Percentiles rank a stretch among this genome's conserved stretches.
Evolutionary conservation across 1,139 yeast genomes (phyloP).

Genomic region (Scheffersomyces quercinus): DNA sequence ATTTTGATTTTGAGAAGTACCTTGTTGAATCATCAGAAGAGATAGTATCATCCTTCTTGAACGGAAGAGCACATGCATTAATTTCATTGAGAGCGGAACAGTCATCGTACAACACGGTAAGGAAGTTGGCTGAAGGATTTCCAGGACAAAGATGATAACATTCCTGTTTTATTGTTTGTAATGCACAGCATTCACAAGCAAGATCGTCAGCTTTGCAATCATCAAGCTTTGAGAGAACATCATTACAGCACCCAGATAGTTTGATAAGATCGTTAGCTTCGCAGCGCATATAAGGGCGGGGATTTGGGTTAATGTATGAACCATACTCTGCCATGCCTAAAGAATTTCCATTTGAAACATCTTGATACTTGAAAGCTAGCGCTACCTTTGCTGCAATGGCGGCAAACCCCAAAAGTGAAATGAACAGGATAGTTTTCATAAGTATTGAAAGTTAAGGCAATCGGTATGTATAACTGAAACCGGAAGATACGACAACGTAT

Average conservation of each 20-base stretch:
- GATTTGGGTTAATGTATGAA: constrained; percentile 48
- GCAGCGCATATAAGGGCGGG: constrained; percentile 38
- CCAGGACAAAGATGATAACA: constrained; percentile 53
- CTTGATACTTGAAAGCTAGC: too few relatives aligned
- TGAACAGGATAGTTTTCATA: too few relatives aligned
- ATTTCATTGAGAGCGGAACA: constrained; percentile 48
- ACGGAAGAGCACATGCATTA: constrained; percentile 52
- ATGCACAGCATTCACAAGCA: constrained; percentile 58
- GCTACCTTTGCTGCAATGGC: too few relatives aligned
- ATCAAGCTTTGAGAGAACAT: constrained; percentile 44
- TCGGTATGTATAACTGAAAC: too few relatives aligned
- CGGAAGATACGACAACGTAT: too few relatives aligned
- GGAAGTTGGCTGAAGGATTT: constrained; percentile 47
- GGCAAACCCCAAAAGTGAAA: too few relatives aligned
- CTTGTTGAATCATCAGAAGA: neutral
- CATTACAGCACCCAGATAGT: constrained; percentile 46
- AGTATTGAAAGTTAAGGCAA: too few relatives aligned
- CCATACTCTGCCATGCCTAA: constrained; percentile 33
- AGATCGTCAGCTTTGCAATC: constrained; percentile 53
- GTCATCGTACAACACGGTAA: constrained; percentile 45
- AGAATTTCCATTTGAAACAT: too few relatives aligned
- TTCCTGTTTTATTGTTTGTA: constrained; percentile 45
- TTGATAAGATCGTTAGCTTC: constrained; percentile 44
- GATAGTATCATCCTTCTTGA: constrained; percentile 37
- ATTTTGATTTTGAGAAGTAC: neutral